Percentiles rank a stretch among this genome's conserved stretches.
Conservation (phyloP, 768 basidiomycete species). For the Russula emetica region DNA sequence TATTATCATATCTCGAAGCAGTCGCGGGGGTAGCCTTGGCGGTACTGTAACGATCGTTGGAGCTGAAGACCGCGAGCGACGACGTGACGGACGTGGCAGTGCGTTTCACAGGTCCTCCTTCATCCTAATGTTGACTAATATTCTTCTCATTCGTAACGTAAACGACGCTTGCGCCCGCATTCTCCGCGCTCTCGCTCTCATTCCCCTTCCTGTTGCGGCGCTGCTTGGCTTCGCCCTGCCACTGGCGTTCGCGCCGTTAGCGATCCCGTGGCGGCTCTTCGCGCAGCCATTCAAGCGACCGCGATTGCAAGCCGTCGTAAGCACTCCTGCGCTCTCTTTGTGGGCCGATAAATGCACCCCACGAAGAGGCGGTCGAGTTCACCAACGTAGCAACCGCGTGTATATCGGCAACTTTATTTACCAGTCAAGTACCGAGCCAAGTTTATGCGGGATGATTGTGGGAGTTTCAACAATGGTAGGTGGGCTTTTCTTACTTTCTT, state of each 20-base stretch:
- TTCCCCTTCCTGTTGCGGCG: too few relatives aligned
- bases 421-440: too few relatives aligned
- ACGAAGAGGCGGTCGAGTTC: conserved; percentile 93
- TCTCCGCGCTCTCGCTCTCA: conserved; percentile 47
- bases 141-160: conserved; percentile 19
- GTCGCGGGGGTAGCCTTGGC: too few relatives aligned
- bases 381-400: conserved; percentile 93
- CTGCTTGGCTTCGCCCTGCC: conserved; percentile 50
- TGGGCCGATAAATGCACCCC: conserved; percentile 83
- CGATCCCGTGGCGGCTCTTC: conserved; percentile 53
- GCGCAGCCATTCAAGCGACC: conserved; percentile 56
- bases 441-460: too few relatives aligned
- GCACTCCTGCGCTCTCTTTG: conserved; percentile 74
- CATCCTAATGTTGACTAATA: background rate
- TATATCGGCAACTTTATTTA: conserved; percentile 99
- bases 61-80: too few relatives aligned
- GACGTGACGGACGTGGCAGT: conserved; percentile 70
- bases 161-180: conserved; percentile 41
- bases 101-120: background rate
- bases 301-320: conserved; percentile 55
- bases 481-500: conserved; percentile 38
- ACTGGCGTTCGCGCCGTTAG: conserved; percentile 55
- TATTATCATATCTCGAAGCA: too few relatives aligned
- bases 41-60: too few relatives aligned
- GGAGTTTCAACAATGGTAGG: too few relatives aligned